Base-by-base conservation (phyloP, 345 rosid genomes). In the Syzygium aromaticum region DNA sequence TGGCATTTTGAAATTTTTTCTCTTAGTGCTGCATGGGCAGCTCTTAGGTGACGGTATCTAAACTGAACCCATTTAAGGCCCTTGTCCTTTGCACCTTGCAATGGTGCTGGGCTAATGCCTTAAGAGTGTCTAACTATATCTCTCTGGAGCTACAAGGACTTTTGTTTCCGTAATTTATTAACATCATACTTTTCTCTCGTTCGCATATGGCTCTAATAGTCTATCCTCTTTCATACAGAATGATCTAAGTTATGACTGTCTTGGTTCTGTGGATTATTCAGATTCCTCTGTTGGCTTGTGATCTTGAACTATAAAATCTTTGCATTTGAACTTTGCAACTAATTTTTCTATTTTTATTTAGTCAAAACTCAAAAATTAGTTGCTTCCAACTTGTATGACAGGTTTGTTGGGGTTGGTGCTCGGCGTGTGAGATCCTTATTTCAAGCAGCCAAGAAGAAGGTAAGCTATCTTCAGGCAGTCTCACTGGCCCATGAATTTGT, bases 361-460 rank as follows among this genome's bases (percentile, higher is more conserved):
- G 25, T 73, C 82, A 73, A 73, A 33, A 19, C 82, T 73, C 22
- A 73, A 38, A 73, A 38, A 73, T 73, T 30, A 38, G 82, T 38
- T 73, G 25, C 49, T 38, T 38, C 82, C 49, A 38, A 73, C 49
- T 73, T 73, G 82, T 19, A 73, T 73, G 82, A 87, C 92, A 98
- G 99, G 99, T 98, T 96, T 94, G 99, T 98, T 87, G 99, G 99
- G 51, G 99, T 98, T 87, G 99, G 98, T 89, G 98, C 98, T 64
- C 94, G 97, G 80, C 98, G 98, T 86, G 98, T 97, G 85, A 92
- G 99, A 93, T 96, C 99, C 86, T 94, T 97, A 85, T 97, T 97
- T 91, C 98, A 97, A 90, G 99, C 98, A 84, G 99, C 99, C 86
- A 97, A 96, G 90, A 97, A 97, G 87, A 97, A 96, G 97, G 99